phyloP scores from a whole-genome alignment of 148 eudicot genomes.

The Nepenthes mirabilis region DNA sequence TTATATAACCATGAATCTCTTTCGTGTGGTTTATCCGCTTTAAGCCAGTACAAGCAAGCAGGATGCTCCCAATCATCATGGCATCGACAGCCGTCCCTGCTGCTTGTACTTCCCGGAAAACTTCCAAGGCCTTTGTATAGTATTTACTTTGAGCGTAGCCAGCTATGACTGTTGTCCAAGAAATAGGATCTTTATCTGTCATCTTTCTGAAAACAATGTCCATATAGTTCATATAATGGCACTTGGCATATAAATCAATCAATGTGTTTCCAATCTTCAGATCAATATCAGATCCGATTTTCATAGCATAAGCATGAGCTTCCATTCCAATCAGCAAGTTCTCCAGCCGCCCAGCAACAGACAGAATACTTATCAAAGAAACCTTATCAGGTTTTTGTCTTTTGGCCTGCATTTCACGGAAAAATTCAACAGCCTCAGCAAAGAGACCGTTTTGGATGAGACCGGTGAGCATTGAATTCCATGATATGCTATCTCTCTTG shows the following conservation, averaged over 20 bases:
- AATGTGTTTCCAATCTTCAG: conserved; percentile 65
- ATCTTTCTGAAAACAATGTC: conserved; percentile 43
- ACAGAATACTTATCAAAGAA: conserved; percentile 49
- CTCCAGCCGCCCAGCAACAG: conserved; percentile 45
- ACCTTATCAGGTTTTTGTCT: conserved; percentile 51
- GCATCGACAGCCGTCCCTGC: conserved; percentile 32
- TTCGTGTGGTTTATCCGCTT: conserved; percentile 44
- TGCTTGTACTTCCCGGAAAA: conserved; percentile 37
- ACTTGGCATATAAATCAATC: conserved; percentile 76
- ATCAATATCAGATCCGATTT: conserved; percentile 38
- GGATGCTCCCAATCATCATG: conserved; percentile 64
- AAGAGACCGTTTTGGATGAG: conserved; percentile 53
- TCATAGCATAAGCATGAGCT: conserved; percentile 70
- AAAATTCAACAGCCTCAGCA: conserved; percentile 34
- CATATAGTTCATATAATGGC: conserved; percentile 33
- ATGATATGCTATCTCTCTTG: conserved; percentile 49
- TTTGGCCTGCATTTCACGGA: conserved; percentile 27
- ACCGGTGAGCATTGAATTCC: conserved; percentile 76
- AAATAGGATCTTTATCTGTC: conserved; percentile 40
- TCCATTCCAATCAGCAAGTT: conserved; percentile 62
- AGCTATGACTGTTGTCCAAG: conserved; percentile 70
- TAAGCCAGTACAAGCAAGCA: conserved; percentile 57
- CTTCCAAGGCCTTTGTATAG: conserved; percentile 38
- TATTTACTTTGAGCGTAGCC: conserved; percentile 48
- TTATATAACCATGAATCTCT: conserved; percentile 57